Evolutionary conservation across 495 filamentous ascomycete genomes (phyloP).

Genomic region (Thermothielavioides terrestris): DNA sequence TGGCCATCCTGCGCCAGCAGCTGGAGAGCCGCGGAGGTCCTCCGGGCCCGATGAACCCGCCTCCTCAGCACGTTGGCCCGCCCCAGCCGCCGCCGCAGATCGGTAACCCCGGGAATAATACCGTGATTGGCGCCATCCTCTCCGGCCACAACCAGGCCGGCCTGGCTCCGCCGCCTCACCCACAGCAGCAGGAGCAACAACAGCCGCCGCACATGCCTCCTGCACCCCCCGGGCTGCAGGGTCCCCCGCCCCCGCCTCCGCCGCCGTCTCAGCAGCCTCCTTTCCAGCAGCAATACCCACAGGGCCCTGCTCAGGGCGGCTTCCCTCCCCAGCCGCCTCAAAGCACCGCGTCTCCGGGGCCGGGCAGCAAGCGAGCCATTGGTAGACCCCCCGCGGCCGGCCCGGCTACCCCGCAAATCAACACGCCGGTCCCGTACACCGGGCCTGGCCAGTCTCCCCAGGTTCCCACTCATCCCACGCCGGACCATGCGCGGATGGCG

Average conservation of each 20-base stretch:
- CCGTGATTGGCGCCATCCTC: constrained; percentile 89
- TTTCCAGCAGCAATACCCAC: constrained; percentile 44
- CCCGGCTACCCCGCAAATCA: constrained; percentile 85
- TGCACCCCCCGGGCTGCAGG: constrained; percentile 56
- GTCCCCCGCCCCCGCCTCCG: constrained; percentile 50
- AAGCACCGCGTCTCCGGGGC: constrained; percentile 79
- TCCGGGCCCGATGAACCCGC: constrained; percentile 53
- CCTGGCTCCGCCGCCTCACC: constrained; percentile 78
- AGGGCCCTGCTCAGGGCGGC: constrained; percentile 40
- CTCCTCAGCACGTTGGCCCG: constrained; percentile 64
- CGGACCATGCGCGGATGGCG: constrained; percentile 39
- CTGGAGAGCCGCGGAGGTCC: constrained; percentile 74
- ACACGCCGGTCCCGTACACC: constrained; percentile 70
- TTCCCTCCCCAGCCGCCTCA: constrained; percentile 63
- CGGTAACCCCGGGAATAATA: constrained; percentile 73
- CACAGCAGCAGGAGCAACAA: constrained; percentile 48
- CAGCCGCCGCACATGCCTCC: constrained; percentile 52
- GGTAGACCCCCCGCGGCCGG: constrained; percentile 51
- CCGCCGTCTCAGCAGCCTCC: constrained; percentile 44
- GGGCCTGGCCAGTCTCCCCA: constrained; percentile 77
- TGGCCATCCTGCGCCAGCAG: constrained; percentile 74
- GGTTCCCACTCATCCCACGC: constrained; percentile 67
- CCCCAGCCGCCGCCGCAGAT: constrained; percentile 63
- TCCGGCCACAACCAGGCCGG: constrained; percentile 79
- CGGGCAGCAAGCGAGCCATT: constrained; percentile 55